A percentile compares a stretch with the other conserved stretches of the same genome.
Conservation (phyloP, 2,329 filamentous ascomycete genomes). For the Zalaria sp. region DNA sequence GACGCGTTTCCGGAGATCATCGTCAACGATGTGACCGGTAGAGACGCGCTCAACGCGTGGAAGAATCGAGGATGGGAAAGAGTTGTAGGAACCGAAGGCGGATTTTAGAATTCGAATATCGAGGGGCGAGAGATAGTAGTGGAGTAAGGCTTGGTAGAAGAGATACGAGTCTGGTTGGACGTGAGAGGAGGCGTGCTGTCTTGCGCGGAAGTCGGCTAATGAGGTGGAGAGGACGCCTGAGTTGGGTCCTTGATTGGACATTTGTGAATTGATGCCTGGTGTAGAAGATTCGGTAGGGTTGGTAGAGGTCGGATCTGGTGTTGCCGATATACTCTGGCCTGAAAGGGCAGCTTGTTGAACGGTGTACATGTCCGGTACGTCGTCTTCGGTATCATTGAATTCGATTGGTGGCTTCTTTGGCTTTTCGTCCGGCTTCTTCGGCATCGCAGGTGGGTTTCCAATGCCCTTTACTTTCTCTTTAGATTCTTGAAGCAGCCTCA, state of each 20-base stretch:
- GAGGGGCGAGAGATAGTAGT: conserved; percentile 78
- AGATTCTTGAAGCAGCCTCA: conserved; percentile 56
- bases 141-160: conserved; percentile 77
- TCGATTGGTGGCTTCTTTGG: conserved; percentile 33
- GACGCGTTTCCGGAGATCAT: conserved; percentile 65
- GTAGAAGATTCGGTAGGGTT: neutral
- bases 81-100: conserved; percentile 68
- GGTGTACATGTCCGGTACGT: conserved; percentile 37
- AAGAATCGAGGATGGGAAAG: conserved; percentile 73
- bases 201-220: conserved; percentile 30
- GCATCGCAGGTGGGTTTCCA: conserved; percentile 45
- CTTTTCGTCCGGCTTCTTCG: conserved; percentile 36
- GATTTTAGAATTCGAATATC: conserved; percentile 88
- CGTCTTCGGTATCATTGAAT: conserved; percentile 30
- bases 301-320: conserved; percentile 6
- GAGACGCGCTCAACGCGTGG: conserved; percentile 83
- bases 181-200: conserved; percentile 24
- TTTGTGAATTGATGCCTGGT: neutral
- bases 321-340: conserved; percentile 22
- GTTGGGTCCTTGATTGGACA: conserved; percentile 1
- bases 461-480: conserved; percentile 62
- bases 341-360: conserved; percentile 33
- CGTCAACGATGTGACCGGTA: conserved; percentile 75
- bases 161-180: conserved; percentile 48
- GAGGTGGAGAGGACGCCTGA: conserved; percentile 24